phyloP scores from a whole-genome alignment of 2,329 filamentous ascomycete genomes.

The Fusarium sororula region DNA sequence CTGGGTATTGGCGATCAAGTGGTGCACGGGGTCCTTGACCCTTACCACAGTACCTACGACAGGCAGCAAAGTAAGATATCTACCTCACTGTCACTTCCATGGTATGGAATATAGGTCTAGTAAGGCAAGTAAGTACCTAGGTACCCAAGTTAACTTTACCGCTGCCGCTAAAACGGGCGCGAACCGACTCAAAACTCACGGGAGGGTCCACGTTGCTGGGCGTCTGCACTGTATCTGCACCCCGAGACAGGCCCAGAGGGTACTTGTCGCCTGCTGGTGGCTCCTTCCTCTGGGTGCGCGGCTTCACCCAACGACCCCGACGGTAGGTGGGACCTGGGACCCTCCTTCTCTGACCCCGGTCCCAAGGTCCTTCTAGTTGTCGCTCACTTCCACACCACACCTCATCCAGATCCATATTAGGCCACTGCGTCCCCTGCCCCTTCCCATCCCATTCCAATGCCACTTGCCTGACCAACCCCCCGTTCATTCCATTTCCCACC shows the following conservation, averaged over 20 bases:
- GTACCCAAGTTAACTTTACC: constrained; percentile 7
- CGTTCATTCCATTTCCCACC: constrained; percentile 39
- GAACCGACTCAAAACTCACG: constrained; percentile 2
- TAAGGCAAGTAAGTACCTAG: neutral
- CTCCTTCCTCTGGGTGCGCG: constrained; percentile 5
- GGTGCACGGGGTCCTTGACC: constrained; percentile 20
- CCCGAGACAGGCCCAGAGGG: constrained; percentile 1
- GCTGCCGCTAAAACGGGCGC: constrained; percentile 26
- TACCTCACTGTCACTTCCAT: neutral
- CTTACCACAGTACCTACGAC: neutral
- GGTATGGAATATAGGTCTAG: neutral
- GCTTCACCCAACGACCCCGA: neutral
- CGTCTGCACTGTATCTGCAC: constrained; percentile 23
- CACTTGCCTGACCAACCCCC: constrained; percentile 39
- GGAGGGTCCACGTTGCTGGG: constrained; percentile 25
- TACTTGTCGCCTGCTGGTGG: constrained; percentile 5
- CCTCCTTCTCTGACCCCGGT: constrained; percentile 16
- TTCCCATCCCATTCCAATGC: constrained; percentile 34
- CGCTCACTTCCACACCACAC: constrained; percentile 12
- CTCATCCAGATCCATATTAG: constrained; percentile 37
- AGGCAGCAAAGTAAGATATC: neutral
- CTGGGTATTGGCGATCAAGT: constrained; percentile 22
- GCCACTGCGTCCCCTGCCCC: constrained; percentile 38
- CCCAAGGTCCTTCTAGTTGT: constrained; percentile 17
- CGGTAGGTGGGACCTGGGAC: constrained; percentile 2